Conservation (phyloP, 306 rosid genomes). For the Trichosanthes cucumerina region DNA sequence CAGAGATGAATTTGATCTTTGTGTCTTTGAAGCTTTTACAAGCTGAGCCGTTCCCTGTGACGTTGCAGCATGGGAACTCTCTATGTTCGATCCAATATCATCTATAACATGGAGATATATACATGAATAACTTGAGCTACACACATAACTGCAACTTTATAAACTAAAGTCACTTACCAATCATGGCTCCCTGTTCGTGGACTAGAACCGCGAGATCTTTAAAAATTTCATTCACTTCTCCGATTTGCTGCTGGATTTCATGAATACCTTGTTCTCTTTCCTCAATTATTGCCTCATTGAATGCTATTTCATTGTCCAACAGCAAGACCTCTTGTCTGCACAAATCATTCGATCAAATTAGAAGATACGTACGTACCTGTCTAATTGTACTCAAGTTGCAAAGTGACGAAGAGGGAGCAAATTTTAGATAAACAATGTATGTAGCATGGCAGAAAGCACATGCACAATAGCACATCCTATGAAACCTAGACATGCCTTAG, state of each 20-base stretch:
- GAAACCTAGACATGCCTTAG: not conserved
- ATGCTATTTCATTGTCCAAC: conserved; percentile 76
- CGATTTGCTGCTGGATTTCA: conserved; percentile 92
- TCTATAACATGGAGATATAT: conserved; percentile 32
- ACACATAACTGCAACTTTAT: conserved; percentile 1
- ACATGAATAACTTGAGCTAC: conserved; percentile 17
- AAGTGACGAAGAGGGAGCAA: not conserved
- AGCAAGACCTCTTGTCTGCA: conserved; percentile 81
- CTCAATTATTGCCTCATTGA: conserved; percentile 94
- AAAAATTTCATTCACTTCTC: conserved; percentile 91
- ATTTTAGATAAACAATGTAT: not conserved
- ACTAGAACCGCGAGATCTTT: conserved; percentile 93
- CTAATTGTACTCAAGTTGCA: not conserved
- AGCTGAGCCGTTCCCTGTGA: conserved; percentile 68
- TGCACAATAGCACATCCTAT: not conserved
- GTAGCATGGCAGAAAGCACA: not conserved
- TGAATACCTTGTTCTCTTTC: conserved; percentile 98
- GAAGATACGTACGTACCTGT: not conserved
- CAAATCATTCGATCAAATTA: conserved; percentile 9
- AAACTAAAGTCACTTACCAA: conserved; percentile 33
- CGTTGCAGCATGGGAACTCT: conserved; percentile 69
- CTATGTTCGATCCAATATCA: conserved; percentile 77
- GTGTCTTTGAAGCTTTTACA: conserved; percentile 72
- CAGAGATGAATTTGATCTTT: conserved; percentile 87
- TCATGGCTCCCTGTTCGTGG: conserved; percentile 89